Evolutionary conservation across 2,329 filamentous ascomycete genomes (phyloP), one percentile per base, ranked within the genome.

Genomic region (Immersiporthe knoxdaviesiana): DNA sequence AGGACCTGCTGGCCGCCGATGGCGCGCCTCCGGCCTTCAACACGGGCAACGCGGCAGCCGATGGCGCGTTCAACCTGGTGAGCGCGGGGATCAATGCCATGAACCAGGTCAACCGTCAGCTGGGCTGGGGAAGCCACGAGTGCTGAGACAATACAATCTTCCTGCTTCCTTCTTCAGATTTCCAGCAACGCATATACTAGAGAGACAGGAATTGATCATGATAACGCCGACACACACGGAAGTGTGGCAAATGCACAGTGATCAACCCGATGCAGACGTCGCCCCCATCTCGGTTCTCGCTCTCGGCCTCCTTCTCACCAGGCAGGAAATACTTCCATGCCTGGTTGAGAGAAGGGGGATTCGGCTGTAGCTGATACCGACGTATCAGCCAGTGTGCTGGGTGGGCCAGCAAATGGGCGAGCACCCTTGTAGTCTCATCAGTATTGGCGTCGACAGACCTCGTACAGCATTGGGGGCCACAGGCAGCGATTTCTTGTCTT

Each of bases 31-130:
- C 78, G 2, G 73, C 76, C 1, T 81, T 82, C 54, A 74, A 78
- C 35, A 80, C 81, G 0, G 81, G 79, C 1, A 81, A 80, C 63
- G 73, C 77, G 2, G 73, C 75, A 4, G 81, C 84, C 7, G 82
- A 84, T 71, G 77, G 76, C 1, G 78, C 79, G 0, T 72, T 81
- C 12, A 79, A 80, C 1, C 76, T 85, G 12, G 76, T 88, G 32
- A 79, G 81, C 68, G 82, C 83, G 2, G 84, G 87, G 0, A 77
- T 87, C 11, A 79, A 80, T 60, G 84, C 84, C 11, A 85, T 87
- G 81, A 83, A 82, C 37, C 79, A 83, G 37, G 80, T 87, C 32
- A 86, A 88, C 72, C 78, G 83, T 18, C 85, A 85, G 47, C 78
- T 86, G 68, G 86, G 86, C 39, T 88, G 86, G 86, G 84, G 85